Percentiles rank a stretch among this genome's conserved stretches.
These are phyloP conservation scores for Phytophthora ohioensis DNA, from an alignment of 352 stramenopile species.

Conservation along the genomic window DNA sequence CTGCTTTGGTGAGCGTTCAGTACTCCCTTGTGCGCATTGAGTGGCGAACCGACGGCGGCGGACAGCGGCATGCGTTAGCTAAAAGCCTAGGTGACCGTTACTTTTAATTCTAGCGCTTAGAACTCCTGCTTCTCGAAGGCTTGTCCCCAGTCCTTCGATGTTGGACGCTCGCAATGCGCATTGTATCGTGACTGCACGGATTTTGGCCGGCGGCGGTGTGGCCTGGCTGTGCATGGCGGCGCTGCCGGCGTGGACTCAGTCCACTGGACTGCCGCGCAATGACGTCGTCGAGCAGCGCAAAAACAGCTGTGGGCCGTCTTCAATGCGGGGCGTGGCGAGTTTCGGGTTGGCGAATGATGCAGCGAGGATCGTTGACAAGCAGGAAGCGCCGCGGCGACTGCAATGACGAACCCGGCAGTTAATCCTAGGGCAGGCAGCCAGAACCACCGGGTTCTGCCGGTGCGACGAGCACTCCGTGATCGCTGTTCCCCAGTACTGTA, in stretches of 20 bases:
- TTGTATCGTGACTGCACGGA: slow-evolving; percentile 7
- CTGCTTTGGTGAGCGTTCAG: too few relatives aligned
- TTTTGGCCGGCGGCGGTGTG: slow-evolving; percentile 7
- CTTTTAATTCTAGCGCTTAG: too few relatives aligned
- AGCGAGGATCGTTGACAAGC: slow-evolving; percentile 16
- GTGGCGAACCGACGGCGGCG: too few relatives aligned
- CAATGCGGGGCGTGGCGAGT: slow-evolving; percentile 27
- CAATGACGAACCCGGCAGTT: slow-evolving; percentile 6
- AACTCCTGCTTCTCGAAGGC: too few relatives aligned
- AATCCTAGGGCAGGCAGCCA: background rate
- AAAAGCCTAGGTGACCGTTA: too few relatives aligned
- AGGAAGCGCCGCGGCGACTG: background rate
- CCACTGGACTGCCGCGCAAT: slow-evolving; percentile 13
- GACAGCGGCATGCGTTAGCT: too few relatives aligned
- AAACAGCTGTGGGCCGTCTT: slow-evolving; percentile 29
- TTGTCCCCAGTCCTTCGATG: background rate
- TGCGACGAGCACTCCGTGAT: background rate
- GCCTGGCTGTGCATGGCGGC: slow-evolving; percentile 17
- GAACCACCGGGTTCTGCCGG: slow-evolving; percentile 18
- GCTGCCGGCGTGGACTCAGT: background rate
- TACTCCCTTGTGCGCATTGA: too few relatives aligned
- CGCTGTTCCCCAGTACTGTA: background rate
- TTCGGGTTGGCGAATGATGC: slow-evolving; percentile 44
- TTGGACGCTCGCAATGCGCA: background rate
- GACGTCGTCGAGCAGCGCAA: slow-evolving; percentile 34